Percentiles rank a stretch among this genome's conserved stretches.
Evolutionary conservation across 129 eudicot species (phyloP).

Genomic region (Saposhnikovia divaricata): DNA sequence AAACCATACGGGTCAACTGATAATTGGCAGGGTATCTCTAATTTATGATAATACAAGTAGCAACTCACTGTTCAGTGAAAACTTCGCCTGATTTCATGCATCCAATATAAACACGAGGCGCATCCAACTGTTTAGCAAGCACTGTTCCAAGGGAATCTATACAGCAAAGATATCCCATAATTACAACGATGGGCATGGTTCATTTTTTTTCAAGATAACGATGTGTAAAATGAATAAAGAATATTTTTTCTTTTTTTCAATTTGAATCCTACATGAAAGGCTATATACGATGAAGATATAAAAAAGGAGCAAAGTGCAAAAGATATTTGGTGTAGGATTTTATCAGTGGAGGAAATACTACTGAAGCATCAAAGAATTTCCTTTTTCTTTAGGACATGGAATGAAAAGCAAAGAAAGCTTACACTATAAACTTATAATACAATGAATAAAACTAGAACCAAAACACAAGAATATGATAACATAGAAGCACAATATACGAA

Average conservation of each 20-base stretch:
- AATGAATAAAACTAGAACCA: background rate
- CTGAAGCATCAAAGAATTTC: background rate
- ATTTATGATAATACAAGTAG: background rate
- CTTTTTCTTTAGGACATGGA: background rate
- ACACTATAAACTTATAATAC: background rate
- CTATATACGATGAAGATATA: background rate
- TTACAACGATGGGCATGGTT: background rate
- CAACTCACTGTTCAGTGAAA: slow-evolving; percentile 70
- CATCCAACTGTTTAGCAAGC: slow-evolving; percentile 58
- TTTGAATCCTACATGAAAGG: background rate
- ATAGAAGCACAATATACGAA: background rate
- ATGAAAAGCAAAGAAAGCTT: background rate
- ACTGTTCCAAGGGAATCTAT: slow-evolving; percentile 70
- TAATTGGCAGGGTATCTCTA: background rate
- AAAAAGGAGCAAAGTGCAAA: background rate
- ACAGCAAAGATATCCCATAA: slow-evolving; percentile 11
- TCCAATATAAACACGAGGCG: slow-evolving; percentile 76
- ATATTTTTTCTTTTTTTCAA: background rate
- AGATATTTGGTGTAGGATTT: background rate
- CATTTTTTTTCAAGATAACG: background rate
- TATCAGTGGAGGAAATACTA: background rate
- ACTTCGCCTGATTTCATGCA: slow-evolving; percentile 96
- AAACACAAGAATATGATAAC: background rate
- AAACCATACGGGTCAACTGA: background rate
- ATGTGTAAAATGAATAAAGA: background rate